These are phyloP conservation scores for Plasmodium ovale DNA, from an alignment of 169 alveolate species.

Conservation along the genomic window DNA sequence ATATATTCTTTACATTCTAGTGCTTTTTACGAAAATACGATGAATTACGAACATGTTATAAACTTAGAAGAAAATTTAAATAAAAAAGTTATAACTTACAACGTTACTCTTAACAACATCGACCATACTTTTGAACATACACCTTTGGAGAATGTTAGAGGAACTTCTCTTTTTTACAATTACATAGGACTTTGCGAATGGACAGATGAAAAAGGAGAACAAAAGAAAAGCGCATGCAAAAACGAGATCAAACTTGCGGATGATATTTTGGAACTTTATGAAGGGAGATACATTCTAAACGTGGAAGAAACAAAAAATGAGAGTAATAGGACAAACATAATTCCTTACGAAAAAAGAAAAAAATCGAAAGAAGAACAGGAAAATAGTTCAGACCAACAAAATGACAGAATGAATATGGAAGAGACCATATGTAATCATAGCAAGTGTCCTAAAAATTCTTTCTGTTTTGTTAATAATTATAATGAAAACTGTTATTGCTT, in stretches of 20 bases:
- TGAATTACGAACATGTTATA: slow-evolving; percentile 6
- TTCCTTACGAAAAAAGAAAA: not conserved
- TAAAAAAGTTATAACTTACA: not conserved
- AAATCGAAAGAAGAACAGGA: not conserved
- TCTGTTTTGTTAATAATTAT: slow-evolving; percentile 10
- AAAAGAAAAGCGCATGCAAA: not conserved
- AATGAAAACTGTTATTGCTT: slow-evolving; percentile 16
- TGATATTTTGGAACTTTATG: slow-evolving; percentile 16
- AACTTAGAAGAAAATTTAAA: slow-evolving; percentile 6
- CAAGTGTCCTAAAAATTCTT: slow-evolving; percentile 18
- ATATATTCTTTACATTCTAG: slow-evolving; percentile 2
- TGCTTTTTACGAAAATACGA: slow-evolving; percentile 17
- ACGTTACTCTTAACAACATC: not conserved
- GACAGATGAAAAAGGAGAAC: slow-evolving; percentile 1
- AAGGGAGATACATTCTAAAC: not conserved
- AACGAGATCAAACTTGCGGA: slow-evolving; percentile 15
- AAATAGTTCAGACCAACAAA: no score
- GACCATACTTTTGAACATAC: slow-evolving; percentile 10
- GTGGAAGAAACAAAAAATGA: not conserved
- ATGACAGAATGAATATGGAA: no score
- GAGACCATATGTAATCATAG: slow-evolving; percentile 6
- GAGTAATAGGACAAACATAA: not conserved
- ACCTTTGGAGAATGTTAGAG: not conserved
- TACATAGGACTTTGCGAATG: no score
- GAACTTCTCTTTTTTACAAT: slow-evolving; percentile 25